Evolutionary conservation across 495 filamentous ascomycete genomes (phyloP), one percentile per base, ranked within the genome.

Genomic region (Aspergillus heteromorphus): DNA sequence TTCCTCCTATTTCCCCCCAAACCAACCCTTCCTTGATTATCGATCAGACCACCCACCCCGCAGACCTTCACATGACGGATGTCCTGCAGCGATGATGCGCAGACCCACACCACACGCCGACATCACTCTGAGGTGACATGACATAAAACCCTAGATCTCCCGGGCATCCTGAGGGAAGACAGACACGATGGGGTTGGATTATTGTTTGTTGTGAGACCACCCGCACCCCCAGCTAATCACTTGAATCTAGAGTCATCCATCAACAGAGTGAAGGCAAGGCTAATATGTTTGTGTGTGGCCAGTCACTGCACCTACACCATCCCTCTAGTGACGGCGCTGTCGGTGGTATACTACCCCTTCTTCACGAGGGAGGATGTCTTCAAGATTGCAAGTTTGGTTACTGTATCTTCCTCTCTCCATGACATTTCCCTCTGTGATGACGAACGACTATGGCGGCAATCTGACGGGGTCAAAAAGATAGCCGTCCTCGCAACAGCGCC

Each of bases 301-400:
- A 87, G 84, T 49, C 85, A 89, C 69, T 62, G 86, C 51, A 81
- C 76, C 54, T 89, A 84, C 67, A 89, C 83, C 17, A 80, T 88
- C 48, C 85, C 85, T 5, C 73, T 79, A 4, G 83, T 82, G 3
- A 56, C 74, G 50, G 56, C 77, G 29, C 72, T 89, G 53, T 84
- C 84, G 8, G 48, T 75, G 34, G 54, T 83, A 19, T 79, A 81
- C 53, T 73, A 70, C 40, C 86, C 84, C 1, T 68, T 89, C 21
- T 72, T 79, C 40, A 85, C 80, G 16, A 66, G 64, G 41, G 66
- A 81, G 30, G 83, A 86, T 48, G 47, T 81, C 8, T 81, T 80
- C 65, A 86, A 83, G 60, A 77, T 83, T 25, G 41, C 61, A 2
- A 80, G 78, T 45, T 66, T 88, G 25, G 72, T 83, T 41, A 63